Conservation (phyloP, 495 filamentous ascomycete genomes). For the Penicillium coprophilum region DNA sequence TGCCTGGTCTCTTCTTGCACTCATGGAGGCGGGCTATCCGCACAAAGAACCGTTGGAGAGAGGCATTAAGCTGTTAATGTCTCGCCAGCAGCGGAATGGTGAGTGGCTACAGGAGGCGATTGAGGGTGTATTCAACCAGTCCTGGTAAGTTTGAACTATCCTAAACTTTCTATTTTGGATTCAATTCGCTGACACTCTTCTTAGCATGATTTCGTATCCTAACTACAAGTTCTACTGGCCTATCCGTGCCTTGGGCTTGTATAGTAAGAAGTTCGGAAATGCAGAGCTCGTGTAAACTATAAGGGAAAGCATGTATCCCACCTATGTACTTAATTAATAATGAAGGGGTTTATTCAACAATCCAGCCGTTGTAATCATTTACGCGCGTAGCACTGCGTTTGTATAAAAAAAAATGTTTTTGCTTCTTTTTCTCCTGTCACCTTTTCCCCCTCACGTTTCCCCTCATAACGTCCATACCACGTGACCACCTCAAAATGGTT, state of each 20-base stretch:
- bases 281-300: conserved; percentile 41
- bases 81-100: conserved; percentile 79
- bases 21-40: conserved; percentile 85
- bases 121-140: conserved; percentile 98
- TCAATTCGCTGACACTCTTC: conserved; percentile 58
- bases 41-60: conserved; percentile 67
- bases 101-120: conserved; percentile 96
- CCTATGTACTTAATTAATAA: conserved; percentile 21
- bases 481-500: background rate
- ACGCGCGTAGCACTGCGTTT: too few species aligned
- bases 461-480: background rate
- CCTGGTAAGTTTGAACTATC: conserved; percentile 58
- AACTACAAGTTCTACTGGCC: conserved; percentile 99
- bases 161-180: conserved; percentile 57
- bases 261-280: conserved; percentile 71
- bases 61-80: conserved; percentile 80
- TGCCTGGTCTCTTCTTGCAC: conserved; percentile 80
- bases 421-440: background rate
- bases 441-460: background rate
- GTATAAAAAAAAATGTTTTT: too few species aligned
- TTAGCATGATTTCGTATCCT: conserved; percentile 95
- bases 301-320: background rate
- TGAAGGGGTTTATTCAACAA: background rate
- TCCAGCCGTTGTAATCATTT: too few species aligned
- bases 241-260: conserved; percentile 90